Evolutionary conservation across 116 monocot genomes (phyloP).

Genomic region (Trichopus zeylanicus): DNA sequence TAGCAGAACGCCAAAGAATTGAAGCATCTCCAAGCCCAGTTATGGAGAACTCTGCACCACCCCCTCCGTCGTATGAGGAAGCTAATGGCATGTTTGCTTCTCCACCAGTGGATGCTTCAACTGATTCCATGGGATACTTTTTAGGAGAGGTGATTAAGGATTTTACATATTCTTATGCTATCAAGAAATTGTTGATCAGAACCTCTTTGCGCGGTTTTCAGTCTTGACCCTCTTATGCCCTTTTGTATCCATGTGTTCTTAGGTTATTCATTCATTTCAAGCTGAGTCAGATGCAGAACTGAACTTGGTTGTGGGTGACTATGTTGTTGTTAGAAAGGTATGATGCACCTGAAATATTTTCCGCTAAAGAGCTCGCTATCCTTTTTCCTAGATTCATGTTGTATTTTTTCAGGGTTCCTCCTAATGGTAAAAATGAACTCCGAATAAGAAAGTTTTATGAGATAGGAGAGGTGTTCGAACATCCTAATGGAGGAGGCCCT

Average conservation of each 20-base stretch:
- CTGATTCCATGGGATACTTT: constrained; percentile 66
- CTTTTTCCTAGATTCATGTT: not conserved
- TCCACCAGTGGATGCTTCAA: constrained; percentile 29
- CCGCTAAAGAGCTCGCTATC: not conserved
- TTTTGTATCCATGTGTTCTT: not conserved
- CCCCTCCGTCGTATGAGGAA: constrained; percentile 89
- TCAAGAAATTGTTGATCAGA: not conserved
- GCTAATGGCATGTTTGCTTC: constrained; percentile 43
- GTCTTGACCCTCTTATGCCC: not conserved
- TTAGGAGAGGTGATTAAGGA: constrained; percentile 62
- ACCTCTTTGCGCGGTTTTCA: not conserved
- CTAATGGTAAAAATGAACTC: too few relatives aligned
- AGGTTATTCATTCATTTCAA: constrained; percentile 79
- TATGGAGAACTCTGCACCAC: constrained; percentile 37
- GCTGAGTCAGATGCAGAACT: constrained; percentile 93
- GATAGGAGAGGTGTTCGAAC: too few relatives aligned
- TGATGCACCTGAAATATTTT: not conserved
- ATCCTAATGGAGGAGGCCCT: too few relatives aligned
- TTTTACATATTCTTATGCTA: not conserved
- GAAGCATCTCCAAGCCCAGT: constrained; percentile 64
- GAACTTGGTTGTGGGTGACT: constrained; percentile 65
- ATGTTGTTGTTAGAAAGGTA: constrained; percentile 87
- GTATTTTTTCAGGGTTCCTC: not conserved
- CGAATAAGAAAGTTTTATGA: too few relatives aligned
- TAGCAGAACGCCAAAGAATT: constrained; percentile 77